A percentile compares a stretch with the other conserved stretches of the same genome.
phyloP scores from a whole-genome alignment of 441 rosid genomes.

The Populus tomentosa region DNA sequence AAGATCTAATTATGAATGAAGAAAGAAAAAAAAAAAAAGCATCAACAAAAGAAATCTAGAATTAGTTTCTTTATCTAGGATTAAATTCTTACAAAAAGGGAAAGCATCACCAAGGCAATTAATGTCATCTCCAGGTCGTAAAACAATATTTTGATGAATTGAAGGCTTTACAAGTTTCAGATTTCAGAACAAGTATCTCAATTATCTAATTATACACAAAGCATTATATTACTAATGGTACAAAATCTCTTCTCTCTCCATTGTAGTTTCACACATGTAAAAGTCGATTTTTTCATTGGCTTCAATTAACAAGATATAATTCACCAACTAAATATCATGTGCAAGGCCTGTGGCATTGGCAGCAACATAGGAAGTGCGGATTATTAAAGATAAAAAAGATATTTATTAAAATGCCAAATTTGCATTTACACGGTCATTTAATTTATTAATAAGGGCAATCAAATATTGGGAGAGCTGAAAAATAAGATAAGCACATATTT shows the following conservation, averaged over 20 bases:
- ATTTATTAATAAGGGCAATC: not conserved
- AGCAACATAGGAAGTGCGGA: not conserved
- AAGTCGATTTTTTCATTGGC: not conserved
- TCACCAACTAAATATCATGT: not conserved
- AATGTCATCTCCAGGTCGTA: not conserved
- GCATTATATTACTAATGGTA: not conserved
- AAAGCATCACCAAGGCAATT: not conserved
- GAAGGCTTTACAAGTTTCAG: not conserved
- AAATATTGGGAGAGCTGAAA: not conserved
- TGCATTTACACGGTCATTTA: not conserved
- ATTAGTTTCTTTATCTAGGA: no score
- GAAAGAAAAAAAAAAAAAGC: no score
- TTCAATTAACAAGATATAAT: not conserved
- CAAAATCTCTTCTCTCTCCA: not conserved
- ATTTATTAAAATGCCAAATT: not conserved
- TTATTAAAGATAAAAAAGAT: not conserved
- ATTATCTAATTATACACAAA: not conserved
- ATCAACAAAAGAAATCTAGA: no score
- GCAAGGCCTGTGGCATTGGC: not conserved
- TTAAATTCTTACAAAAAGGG: no score
- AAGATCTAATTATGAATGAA: no score
- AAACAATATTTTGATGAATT: not conserved
- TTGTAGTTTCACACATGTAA: not conserved
- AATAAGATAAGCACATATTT: not conserved
- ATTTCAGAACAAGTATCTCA: not conserved